Evolutionary conservation across 306 rosid species (phyloP), one percentile per base, ranked within the genome.

Genomic region (Fagus sylvatica): DNA sequence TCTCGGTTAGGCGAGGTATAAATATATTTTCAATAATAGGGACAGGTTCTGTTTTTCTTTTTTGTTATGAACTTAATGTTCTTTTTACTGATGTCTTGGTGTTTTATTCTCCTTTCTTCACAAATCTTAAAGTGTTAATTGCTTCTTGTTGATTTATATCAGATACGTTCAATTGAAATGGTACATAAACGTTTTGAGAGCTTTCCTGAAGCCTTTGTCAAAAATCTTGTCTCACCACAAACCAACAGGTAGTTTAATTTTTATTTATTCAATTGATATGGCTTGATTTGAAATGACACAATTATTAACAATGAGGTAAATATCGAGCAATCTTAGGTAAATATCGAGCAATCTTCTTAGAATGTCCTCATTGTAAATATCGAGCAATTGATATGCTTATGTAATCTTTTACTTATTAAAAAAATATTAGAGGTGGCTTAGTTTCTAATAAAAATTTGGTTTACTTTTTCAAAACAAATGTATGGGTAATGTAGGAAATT

Each of bases 121-220:
- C 36, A 71, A 67, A 61, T 75, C 73, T 60, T 71, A 40, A 37
- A 66, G 9, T 32, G 34, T 72, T 74, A 49, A 64, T 71, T 85
- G 72, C 37, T 37, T 80, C 53, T 56, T 77, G 60, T 79, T 78
- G 68, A 71, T 53, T 78, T 82, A 39, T 76, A 76, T 74, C 89
- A 95, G 99, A 95, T 95, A 84, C 99, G 99, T 59, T 89, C 98
- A 74, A 89, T 93, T 79, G 98, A 93, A 83, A 95, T 95, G 99
- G 93, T 95, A 78, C 98, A 95, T 68, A 95, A 89, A 75, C 99
- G 99, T 77, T 95, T 95, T 82, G 99, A 92, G 85, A 95, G 96
- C 87, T 95, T 95, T 76, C 99, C 99, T 0, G 85, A 83, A 82
- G 99, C 98, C 49, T 93, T 95, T 89, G 96, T 77, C 40, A 79